Conservation (phyloP, 139 green algal species). For the Closterium sp. region DNA sequence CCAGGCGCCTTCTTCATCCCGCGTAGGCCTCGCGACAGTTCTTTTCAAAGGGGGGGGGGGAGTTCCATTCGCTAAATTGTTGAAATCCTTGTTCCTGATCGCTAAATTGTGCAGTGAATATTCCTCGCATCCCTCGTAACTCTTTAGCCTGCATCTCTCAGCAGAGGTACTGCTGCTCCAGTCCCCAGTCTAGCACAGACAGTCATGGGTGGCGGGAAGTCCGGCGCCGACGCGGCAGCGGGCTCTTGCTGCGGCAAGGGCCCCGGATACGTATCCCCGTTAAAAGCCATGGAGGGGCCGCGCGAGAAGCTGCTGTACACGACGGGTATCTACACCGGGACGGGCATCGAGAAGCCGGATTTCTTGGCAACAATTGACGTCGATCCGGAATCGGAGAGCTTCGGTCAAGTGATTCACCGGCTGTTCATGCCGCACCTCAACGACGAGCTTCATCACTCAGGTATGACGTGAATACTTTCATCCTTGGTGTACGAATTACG, state of each 20-base stretch:
- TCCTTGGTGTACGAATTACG: too few relatives aligned
- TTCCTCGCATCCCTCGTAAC: too few relatives aligned
- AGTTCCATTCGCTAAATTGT: too few relatives aligned
- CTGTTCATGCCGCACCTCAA: slow-evolving; percentile 65
- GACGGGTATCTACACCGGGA: slow-evolving; percentile 52
- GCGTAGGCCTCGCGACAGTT: too few relatives aligned
- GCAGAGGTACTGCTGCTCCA: not conserved
- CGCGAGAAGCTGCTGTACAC: slow-evolving; percentile 74
- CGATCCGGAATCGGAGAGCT: slow-evolving; percentile 56
- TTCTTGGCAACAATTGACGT: slow-evolving; percentile 73
- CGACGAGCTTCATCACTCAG: slow-evolving; percentile 82
- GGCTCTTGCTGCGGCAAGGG: slow-evolving; percentile 21
- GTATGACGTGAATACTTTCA: slow-evolving; percentile 20
- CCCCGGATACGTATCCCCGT: slow-evolving; percentile 55
- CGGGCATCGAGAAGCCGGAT: slow-evolving; percentile 62
- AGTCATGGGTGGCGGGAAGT: not conserved
- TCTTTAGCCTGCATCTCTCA: not conserved
- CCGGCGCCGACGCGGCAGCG: not conserved
- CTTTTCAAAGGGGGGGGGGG: too few relatives aligned
- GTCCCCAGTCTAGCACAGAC: not conserved
- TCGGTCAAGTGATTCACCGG: slow-evolving; percentile 69
- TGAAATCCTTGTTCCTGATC: too few relatives aligned
- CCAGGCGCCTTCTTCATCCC: too few relatives aligned
- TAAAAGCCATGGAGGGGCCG: slow-evolving; percentile 62
- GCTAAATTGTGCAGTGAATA: too few relatives aligned